Conservation (phyloP, 805 yeast species). For the Brettanomyces anomalus region DNA sequence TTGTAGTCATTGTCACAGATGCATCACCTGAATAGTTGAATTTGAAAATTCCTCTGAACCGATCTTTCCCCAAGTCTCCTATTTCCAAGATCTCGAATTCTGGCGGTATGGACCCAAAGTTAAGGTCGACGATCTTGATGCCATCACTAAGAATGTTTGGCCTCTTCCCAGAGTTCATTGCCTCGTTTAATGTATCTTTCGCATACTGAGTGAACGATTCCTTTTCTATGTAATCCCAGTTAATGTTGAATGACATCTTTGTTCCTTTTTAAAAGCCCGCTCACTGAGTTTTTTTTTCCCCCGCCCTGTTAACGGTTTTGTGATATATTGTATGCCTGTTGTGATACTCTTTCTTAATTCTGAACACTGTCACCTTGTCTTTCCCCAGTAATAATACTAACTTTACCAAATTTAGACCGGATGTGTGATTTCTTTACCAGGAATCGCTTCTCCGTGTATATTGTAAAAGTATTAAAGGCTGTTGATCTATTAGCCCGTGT, state of each 20-base stretch:
- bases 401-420: no score
- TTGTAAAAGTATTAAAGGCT: no score
- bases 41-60: constrained; percentile 77
- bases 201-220: constrained; percentile 56
- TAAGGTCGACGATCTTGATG: constrained; percentile 57
- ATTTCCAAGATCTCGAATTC: constrained; percentile 70
- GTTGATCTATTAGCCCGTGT: no score
- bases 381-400: no score
- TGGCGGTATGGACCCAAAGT: constrained; percentile 71
- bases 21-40: constrained; percentile 71
- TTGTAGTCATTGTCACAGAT: constrained; percentile 62
- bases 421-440: no score
- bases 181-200: constrained; percentile 55
- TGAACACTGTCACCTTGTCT: no score
- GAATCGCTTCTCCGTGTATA: no score
- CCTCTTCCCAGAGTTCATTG: constrained; percentile 63
- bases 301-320: no score
- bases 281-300: background rate
- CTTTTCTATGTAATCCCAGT: constrained; percentile 68
- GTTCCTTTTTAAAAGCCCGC: background rate
- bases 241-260: constrained; percentile 68
- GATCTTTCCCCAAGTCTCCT: constrained; percentile 69
- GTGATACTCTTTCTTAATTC: no score
- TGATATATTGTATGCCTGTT: no score
- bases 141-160: constrained; percentile 65